These are phyloP conservation scores for Penicillium sclerotigenum DNA, from an alignment of 2,329 filamentous ascomycete genomes.

Conservation along the genomic window DNA sequence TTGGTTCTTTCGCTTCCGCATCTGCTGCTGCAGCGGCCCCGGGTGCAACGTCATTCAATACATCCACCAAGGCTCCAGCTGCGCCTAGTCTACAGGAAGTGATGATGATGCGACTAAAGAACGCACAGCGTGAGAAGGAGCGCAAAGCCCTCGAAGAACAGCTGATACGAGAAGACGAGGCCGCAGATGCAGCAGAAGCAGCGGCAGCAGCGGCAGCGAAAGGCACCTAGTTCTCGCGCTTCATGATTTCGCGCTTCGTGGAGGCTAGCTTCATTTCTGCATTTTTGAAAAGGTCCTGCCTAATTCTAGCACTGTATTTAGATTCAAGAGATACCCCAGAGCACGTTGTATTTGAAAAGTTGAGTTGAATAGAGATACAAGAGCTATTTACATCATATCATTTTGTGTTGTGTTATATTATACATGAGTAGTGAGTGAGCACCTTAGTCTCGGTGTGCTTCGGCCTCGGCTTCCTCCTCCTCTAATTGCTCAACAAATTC, in stretches of 20 bases:
- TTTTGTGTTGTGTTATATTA: constrained; percentile 17
- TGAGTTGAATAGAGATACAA: constrained; percentile 14
- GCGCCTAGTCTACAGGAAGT: constrained; percentile 45
- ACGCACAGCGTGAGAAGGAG: constrained; percentile 53
- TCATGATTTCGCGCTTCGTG: neutral
- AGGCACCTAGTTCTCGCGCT: constrained; percentile 6
- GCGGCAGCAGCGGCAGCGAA: constrained; percentile 21
- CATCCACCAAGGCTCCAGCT: constrained; percentile 25
- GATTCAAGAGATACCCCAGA: constrained; percentile 26
- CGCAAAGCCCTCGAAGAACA: constrained; percentile 53
- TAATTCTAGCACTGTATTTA: neutral
- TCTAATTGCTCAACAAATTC: constrained; percentile 38
- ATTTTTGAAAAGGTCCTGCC: neutral
- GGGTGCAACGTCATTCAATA: constrained; percentile 27
- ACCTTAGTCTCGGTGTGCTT: neutral
- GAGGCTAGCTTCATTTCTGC: neutral
- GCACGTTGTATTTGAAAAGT: constrained; percentile 5
- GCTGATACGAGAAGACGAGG: constrained; percentile 49
- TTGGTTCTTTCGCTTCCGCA: constrained; percentile 42
- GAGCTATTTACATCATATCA: constrained; percentile 21
- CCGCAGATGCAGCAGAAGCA: constrained; percentile 36
- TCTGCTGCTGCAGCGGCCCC: constrained; percentile 28
- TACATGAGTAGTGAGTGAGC: constrained; percentile 18
- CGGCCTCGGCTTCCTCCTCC: constrained; percentile 29
- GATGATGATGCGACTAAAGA: constrained; percentile 57